Percentiles rank a stretch among this genome's conserved stretches.
phyloP scores from a whole-genome alignment of 2,329 filamentous ascomycete species.

The Diplodia corticola region DNA sequence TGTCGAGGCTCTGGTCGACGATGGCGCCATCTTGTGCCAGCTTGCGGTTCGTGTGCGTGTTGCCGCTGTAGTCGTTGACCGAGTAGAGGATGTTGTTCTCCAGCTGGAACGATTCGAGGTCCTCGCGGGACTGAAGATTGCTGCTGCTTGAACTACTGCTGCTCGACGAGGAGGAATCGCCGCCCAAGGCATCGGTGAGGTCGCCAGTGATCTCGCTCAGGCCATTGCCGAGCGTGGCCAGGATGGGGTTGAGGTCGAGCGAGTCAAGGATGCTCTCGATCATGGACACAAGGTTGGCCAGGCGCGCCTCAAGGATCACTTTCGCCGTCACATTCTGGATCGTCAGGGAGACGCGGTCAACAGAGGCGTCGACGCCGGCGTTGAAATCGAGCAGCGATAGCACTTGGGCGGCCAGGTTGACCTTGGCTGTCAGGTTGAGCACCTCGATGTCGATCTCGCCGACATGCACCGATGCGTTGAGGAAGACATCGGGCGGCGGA shows the following conservation, averaged over 20 bases:
- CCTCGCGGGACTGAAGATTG: constrained; percentile 35
- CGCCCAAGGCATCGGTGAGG: constrained; percentile 31
- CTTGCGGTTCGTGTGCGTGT: constrained; percentile 56
- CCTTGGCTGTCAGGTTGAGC: constrained; percentile 60
- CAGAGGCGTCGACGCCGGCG: constrained; percentile 60
- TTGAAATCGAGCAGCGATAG: constrained; percentile 60
- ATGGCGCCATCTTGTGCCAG: constrained; percentile 58
- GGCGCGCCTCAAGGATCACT: constrained; percentile 60
- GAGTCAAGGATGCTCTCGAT: constrained; percentile 59
- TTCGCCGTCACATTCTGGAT: constrained; percentile 62
- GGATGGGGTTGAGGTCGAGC: constrained; percentile 61
- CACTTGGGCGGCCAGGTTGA: constrained; percentile 62
- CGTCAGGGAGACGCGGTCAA: constrained; percentile 57
- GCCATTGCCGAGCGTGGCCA: constrained; percentile 56
- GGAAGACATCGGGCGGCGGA: constrained; percentile 58
- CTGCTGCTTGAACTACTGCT: constrained; percentile 15
- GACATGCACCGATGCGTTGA: constrained; percentile 60
- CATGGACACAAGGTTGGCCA: constrained; percentile 62
- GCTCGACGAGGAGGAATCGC: constrained; percentile 12
- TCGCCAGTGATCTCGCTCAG: constrained; percentile 52
- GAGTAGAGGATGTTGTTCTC: constrained; percentile 61
- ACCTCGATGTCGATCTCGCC: constrained; percentile 61
- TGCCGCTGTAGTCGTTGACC: constrained; percentile 60
- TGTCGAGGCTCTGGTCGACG: constrained; percentile 56
- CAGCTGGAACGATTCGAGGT: constrained; percentile 33